Conservation (phyloP, 2,329 filamentous ascomycete species). For the Curvularia sp. region DNA sequence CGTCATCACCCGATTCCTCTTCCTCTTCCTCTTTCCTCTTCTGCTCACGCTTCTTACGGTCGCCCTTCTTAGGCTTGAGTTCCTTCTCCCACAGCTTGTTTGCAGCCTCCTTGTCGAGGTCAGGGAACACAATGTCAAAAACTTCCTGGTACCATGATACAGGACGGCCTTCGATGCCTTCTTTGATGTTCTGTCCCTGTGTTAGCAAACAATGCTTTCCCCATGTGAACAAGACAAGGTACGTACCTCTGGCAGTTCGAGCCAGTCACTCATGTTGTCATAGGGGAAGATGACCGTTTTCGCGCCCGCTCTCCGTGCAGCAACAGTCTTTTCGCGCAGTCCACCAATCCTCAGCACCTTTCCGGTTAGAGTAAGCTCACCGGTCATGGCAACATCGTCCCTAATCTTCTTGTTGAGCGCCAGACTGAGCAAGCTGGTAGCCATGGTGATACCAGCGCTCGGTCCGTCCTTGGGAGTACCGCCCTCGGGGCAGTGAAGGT, state of each 20-base stretch:
- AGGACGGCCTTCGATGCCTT: slow-evolving; percentile 89
- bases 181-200: slow-evolving; percentile 87
- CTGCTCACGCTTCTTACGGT: slow-evolving; percentile 46
- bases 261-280: slow-evolving; percentile 96
- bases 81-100: slow-evolving; percentile 75
- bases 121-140: slow-evolving; percentile 87
- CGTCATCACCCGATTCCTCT: slow-evolving; percentile 43
- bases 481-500: slow-evolving; percentile 95
- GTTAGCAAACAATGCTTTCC: slow-evolving; percentile 19
- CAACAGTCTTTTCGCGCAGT: slow-evolving; percentile 94
- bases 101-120: slow-evolving; percentile 75
- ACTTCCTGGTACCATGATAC: slow-evolving; percentile 95
- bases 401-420: slow-evolving; percentile 80
- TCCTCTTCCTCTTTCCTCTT: slow-evolving; percentile 60
- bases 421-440: slow-evolving; percentile 86
- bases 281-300: slow-evolving; percentile 93
- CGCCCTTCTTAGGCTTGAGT: slow-evolving; percentile 53
- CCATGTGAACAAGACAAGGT: too few species aligned
- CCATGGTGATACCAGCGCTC: slow-evolving; percentile 92
- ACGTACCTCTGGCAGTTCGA: slow-evolving; percentile 92
- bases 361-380: slow-evolving; percentile 93
- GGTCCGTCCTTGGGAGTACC: slow-evolving; percentile 90
- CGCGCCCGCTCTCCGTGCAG: slow-evolving; percentile 88
- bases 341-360: slow-evolving; percentile 96
- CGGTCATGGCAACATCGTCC: slow-evolving; percentile 95